Conservation (phyloP, 768 basidiomycete genomes). For the Boletus vermiculosoides region DNA sequence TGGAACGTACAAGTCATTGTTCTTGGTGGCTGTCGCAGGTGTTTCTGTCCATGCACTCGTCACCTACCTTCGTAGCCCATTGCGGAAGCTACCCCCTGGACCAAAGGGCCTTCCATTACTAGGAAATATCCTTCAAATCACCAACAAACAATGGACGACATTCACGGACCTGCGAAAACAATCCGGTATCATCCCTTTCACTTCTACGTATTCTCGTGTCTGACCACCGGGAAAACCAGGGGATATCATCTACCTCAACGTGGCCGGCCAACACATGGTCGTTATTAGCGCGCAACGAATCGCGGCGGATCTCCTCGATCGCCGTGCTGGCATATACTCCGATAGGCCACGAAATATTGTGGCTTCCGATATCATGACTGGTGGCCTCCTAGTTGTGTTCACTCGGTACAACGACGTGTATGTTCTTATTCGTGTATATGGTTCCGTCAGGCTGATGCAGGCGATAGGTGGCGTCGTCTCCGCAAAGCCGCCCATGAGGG, state of each 20-base stretch:
- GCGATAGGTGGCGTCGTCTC: constrained; percentile 8
- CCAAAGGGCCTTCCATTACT: constrained; percentile 5
- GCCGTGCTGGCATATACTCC: constrained; percentile 33
- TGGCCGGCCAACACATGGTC: constrained; percentile 24
- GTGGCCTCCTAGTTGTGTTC: constrained; percentile 30
- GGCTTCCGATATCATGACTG: constrained; percentile 31
- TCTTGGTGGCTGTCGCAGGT: background rate
- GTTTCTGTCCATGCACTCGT: background rate
- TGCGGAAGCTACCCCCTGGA: constrained; percentile 7
- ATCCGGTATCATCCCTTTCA: background rate
- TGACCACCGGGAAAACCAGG: background rate
- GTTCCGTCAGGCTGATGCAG: background rate
- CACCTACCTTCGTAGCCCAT: constrained; percentile 2
- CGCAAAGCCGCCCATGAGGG: constrained; percentile 8
- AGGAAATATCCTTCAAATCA: constrained; percentile 1
- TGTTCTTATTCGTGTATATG: background rate
- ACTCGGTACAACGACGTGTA: constrained; percentile 10
- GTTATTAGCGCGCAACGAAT: constrained; percentile 33
- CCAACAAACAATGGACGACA: constrained; percentile 1
- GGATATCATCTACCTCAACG: constrained; percentile 5
- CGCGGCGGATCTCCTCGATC: constrained; percentile 39
- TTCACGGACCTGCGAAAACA: background rate
- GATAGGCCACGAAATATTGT: constrained; percentile 34
- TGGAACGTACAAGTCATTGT: background rate
- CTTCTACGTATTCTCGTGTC: background rate